Evolutionary conservation across 352 stramenopile genomes (phyloP).

Genomic region (Globisporangium spinosum): DNA sequence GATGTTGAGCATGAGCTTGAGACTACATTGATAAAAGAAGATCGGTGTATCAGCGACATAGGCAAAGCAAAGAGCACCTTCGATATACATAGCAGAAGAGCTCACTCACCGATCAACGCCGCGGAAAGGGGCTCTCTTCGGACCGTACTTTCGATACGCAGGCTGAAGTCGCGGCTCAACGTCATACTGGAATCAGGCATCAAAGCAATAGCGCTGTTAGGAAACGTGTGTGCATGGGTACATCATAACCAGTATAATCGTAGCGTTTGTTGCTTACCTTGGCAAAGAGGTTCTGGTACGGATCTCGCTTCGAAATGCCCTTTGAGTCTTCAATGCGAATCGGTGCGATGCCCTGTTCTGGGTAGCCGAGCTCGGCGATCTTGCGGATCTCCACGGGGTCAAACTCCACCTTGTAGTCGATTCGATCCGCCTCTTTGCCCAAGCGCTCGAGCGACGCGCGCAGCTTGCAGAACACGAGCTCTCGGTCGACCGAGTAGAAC

Average conservation of each 20-base stretch:
- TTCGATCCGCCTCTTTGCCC: constrained; percentile 65
- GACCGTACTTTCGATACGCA: constrained; percentile 67
- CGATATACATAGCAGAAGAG: neutral
- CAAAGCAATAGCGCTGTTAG: neutral
- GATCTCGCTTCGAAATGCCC: constrained; percentile 47
- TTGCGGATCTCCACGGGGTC: constrained; percentile 49
- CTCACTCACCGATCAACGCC: constrained; percentile 53
- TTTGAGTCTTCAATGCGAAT: constrained; percentile 56
- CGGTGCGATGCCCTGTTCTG: constrained; percentile 54
- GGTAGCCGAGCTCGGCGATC: constrained; percentile 52
- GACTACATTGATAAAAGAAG: constrained; percentile 19
- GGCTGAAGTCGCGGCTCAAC: constrained; percentile 54
- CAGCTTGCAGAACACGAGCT: constrained; percentile 77
- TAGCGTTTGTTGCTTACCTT: constrained; percentile 25
- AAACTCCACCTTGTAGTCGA: constrained; percentile 81
- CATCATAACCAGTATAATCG: neutral
- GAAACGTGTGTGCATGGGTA: neutral
- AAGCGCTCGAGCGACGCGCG: constrained; percentile 61
- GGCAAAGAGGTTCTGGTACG: constrained; percentile 70
- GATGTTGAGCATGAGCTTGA: constrained; percentile 75
- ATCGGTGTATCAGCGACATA: neutral
- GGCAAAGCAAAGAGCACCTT: neutral
- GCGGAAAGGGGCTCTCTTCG: constrained; percentile 68
- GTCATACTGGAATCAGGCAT: constrained; percentile 35
- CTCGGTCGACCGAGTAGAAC: constrained; percentile 68